These are phyloP conservation scores for Lentinula guzmanii DNA, from an alignment of 768 basidiomycete genomes.

Conservation along the genomic window DNA sequence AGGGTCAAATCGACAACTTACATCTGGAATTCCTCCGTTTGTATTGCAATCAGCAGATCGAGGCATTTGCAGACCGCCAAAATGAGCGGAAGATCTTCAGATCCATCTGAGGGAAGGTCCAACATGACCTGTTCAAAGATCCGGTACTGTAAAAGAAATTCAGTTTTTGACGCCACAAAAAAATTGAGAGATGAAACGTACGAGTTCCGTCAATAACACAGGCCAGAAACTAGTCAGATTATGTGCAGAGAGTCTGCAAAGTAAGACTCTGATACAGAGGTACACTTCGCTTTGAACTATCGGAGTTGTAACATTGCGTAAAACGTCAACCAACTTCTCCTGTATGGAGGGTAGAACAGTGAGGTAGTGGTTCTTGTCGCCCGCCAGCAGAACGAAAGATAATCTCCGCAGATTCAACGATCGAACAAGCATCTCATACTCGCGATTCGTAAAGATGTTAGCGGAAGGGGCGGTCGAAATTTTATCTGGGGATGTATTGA, in stretches of 20 bases:
- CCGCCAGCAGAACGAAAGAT: slow-evolving; percentile 80
- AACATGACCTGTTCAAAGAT: slow-evolving; percentile 80
- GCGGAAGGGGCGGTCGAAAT: slow-evolving; percentile 83
- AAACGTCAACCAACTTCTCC: slow-evolving; percentile 91
- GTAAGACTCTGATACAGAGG: slow-evolving; percentile 83
- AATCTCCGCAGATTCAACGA: slow-evolving; percentile 84
- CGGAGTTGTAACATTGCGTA: slow-evolving; percentile 73
- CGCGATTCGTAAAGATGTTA: slow-evolving; percentile 94
- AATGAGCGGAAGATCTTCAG: slow-evolving; percentile 78
- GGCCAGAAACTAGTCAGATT: slow-evolving; percentile 97
- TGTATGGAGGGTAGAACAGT: slow-evolving; percentile 90
- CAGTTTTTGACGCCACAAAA: background rate
- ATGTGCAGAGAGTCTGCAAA: slow-evolving; percentile 86
- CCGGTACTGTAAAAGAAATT: slow-evolving; percentile 54
- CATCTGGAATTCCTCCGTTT: slow-evolving; percentile 99
- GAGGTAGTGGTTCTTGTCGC: slow-evolving; percentile 88
- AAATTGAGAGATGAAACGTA: slow-evolving; percentile 17
- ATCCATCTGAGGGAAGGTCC: slow-evolving; percentile 68
- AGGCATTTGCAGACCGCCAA: slow-evolving; percentile 92
- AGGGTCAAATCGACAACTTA: slow-evolving; percentile 23
- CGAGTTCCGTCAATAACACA: slow-evolving; percentile 87
- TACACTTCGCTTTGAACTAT: slow-evolving; percentile 93
- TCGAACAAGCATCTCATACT: slow-evolving; percentile 86
- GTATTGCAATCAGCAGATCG: slow-evolving; percentile 86
- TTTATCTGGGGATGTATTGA: slow-evolving; percentile 41